Conservation (phyloP, 2,329 filamentous ascomycete species). For the Verticillium nonalfalfae region DNA sequence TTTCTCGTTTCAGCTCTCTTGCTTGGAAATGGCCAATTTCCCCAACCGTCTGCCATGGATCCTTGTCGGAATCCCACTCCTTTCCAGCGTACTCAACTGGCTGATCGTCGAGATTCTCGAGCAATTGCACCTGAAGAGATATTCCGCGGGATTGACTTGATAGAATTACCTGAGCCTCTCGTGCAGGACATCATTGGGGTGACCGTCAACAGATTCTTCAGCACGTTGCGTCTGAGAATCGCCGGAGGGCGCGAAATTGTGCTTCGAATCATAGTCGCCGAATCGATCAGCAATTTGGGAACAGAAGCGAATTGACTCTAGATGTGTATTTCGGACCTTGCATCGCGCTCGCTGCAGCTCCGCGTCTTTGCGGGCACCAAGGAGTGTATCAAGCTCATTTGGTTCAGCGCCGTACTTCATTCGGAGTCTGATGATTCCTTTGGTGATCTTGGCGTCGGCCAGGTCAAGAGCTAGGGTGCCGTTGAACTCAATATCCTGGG, state of each 20-base stretch:
- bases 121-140: constrained; percentile 38
- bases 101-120: constrained; percentile 37
- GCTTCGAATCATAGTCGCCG: constrained; percentile 39
- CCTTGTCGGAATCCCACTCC: constrained; percentile 37
- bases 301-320: constrained; percentile 25
- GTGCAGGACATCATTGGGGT: constrained; percentile 25
- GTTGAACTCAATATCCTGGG: no score
- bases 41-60: constrained; percentile 39
- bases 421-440: no score
- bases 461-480: no score
- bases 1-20: constrained; percentile 31
- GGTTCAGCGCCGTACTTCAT: no score
- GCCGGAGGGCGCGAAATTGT: constrained; percentile 33
- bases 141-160: constrained; percentile 28
- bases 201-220: constrained; percentile 26
- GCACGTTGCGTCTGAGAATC: constrained; percentile 31
- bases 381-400: no score
- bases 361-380: no score
- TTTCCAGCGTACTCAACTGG: constrained; percentile 35
- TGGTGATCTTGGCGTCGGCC: no score
- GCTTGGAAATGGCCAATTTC: constrained; percentile 19
- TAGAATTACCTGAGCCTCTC: constrained; percentile 32
- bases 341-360: no score
- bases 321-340: constrained; percentile 27
- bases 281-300: constrained; percentile 41